Evolutionary conservation across 225 moss, liverwort and hornwort species (phyloP).

Genomic region (Polytrichum commune): DNA sequence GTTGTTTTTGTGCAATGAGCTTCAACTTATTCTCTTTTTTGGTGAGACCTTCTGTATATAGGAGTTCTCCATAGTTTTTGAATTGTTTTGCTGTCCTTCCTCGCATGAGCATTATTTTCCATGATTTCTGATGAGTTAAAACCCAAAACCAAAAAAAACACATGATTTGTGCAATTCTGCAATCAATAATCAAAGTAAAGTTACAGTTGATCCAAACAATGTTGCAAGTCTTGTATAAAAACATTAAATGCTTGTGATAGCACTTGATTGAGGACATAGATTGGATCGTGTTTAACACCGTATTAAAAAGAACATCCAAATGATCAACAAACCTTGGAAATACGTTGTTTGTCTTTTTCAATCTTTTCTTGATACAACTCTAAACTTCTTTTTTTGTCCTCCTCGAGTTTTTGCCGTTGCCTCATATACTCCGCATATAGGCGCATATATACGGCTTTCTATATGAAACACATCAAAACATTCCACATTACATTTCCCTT

Average conservation of each 20-base stretch:
- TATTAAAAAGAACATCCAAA: too few relatives aligned
- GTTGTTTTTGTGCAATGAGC: slow-evolving; percentile 55
- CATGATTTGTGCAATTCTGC: not conserved
- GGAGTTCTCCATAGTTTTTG: slow-evolving; percentile 85
- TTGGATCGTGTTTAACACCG: not conserved
- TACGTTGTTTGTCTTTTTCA: slow-evolving; percentile 62
- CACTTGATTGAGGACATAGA: not conserved
- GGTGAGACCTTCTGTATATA: slow-evolving; percentile 74
- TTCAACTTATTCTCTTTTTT: slow-evolving; percentile 64
- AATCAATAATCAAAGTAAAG: not conserved
- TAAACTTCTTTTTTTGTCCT: slow-evolving; percentile 63
- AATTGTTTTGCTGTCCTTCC: slow-evolving; percentile 83
- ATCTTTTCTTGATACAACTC: slow-evolving; percentile 85
- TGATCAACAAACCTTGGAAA: slow-evolving; percentile 60
- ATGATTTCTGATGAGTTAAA: slow-evolving; percentile 69
- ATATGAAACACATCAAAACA: slow-evolving; percentile 9
- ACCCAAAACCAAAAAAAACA: slow-evolving; percentile 2
- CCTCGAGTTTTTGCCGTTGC: slow-evolving; percentile 74
- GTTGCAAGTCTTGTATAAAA: not conserved
- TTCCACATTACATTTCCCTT: not conserved
- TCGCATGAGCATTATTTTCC: slow-evolving; percentile 83
- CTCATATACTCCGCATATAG: slow-evolving; percentile 68
- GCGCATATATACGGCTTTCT: slow-evolving; percentile 87
- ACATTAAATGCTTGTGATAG: not conserved
- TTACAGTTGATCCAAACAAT: not conserved